Evolutionary conservation across 2,329 filamentous ascomycete genomes (phyloP).

Genomic region (Fusarium neocosmosporiellum): DNA sequence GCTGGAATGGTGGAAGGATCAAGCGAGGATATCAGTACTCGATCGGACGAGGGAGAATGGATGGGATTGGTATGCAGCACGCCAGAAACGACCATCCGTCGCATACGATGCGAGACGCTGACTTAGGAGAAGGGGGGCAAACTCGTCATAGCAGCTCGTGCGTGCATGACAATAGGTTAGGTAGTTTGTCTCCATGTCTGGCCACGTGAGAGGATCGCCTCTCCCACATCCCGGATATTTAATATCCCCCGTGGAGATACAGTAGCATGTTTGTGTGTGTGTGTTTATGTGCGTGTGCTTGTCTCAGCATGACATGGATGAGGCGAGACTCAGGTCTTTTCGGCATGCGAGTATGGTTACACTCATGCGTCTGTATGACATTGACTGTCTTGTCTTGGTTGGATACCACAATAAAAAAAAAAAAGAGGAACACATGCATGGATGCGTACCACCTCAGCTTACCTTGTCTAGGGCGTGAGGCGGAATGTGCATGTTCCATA

Average conservation of each 20-base stretch:
- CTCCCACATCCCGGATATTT: neutral
- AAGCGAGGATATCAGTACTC: neutral
- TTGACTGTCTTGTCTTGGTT: neutral
- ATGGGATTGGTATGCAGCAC: conserved; percentile 17
- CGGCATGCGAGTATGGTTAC: conserved; percentile 19
- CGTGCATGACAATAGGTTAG: neutral
- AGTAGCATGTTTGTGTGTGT: neutral
- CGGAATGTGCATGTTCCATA: neutral
- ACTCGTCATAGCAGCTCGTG: neutral
- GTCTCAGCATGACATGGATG: neutral
- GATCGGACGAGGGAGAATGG: neutral
- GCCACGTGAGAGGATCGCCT: neutral
- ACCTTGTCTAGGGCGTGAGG: neutral
- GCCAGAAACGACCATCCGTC: conserved; percentile 13
- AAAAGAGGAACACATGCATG: neutral
- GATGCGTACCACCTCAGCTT: conserved; percentile 6
- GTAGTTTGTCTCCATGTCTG: neutral
- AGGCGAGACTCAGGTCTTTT: neutral
- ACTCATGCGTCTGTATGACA: conserved; percentile 13
- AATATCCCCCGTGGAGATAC: neutral
- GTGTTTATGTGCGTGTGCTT: neutral
- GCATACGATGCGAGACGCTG: neutral
- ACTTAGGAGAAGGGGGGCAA: neutral
- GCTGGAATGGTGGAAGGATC: neutral
- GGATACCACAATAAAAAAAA: neutral